Percentiles rank a stretch among this genome's conserved stretches.
These are phyloP conservation scores for Yarrowia phangngaensis DNA, from an alignment of 805 yeast genomes.

Conservation along the genomic window DNA sequence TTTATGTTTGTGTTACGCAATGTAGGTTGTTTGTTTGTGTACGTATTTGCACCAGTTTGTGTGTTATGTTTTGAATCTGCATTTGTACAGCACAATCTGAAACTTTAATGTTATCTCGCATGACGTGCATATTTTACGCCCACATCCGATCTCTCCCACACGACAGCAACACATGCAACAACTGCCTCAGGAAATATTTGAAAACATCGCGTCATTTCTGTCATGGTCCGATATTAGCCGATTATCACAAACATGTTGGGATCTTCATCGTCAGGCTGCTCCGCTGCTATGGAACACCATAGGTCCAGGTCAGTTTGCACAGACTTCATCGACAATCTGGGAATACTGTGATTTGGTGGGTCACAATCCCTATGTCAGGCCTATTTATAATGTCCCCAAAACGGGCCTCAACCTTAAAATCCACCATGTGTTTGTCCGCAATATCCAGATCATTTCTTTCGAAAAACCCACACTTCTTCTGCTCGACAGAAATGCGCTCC, in stretches of 20 bases:
- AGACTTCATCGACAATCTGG: slow-evolving; percentile 8
- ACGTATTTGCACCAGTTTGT: no score
- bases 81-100: background rate
- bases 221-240: slow-evolving; percentile 21
- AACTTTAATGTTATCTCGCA: background rate
- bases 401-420: slow-evolving; percentile 10
- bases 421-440: slow-evolving; percentile 3
- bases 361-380: slow-evolving; percentile 3
- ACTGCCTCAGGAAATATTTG: slow-evolving; percentile 23
- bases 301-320: slow-evolving; percentile 13
- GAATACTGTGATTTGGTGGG: slow-evolving; percentile 18
- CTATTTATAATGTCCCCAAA: slow-evolving; percentile 11
- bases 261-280: slow-evolving; percentile 9
- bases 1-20: no score
- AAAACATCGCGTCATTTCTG: slow-evolving; percentile 14
- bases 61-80: no score
- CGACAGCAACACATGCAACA: background rate
- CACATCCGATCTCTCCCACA: background rate
- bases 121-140: no score
- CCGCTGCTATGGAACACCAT: slow-evolving; percentile 14
- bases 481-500: slow-evolving; percentile 9
- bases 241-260: slow-evolving; percentile 19
- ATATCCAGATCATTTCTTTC: slow-evolving; percentile 19
- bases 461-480: slow-evolving; percentile 1
- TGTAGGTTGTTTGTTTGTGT: no score